Conservation (phyloP, 2,329 filamentous ascomycete species). For the Aspergillus ochraceus region DNA sequence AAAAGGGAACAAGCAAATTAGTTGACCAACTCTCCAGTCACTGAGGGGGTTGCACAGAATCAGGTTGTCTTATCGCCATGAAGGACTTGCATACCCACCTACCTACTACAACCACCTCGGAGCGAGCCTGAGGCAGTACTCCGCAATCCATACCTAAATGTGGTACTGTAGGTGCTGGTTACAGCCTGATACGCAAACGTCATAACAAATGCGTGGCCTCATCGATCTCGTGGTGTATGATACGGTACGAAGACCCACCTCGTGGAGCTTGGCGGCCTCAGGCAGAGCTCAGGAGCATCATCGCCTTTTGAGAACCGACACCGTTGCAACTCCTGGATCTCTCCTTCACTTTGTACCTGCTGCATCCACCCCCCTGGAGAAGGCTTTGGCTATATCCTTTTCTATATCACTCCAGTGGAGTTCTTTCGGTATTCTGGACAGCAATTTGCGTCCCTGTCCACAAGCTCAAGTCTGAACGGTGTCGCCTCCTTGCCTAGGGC, state of each 20-base stretch:
- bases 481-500: conserved; percentile 16
- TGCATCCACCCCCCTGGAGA: neutral
- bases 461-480: neutral
- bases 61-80: neutral
- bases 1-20: too few species aligned
- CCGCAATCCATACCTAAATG: too few species aligned
- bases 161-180: neutral
- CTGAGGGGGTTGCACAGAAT: neutral
- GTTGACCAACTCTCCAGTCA: neutral
- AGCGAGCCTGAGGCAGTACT: too few species aligned
- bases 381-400: neutral
- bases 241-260: conserved; percentile 22
- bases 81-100: neutral
- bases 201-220: conserved; percentile 7
- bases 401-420: neutral
- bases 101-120: neutral
- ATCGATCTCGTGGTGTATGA: conserved; percentile 9
- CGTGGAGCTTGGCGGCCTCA: conserved; percentile 18
- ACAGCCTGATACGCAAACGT: conserved; percentile 20
- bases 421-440: neutral
- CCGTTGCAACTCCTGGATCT: conserved; percentile 14
- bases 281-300: conserved; percentile 24
- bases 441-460: neutral
- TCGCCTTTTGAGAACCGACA: conserved; percentile 14
- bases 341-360: conserved; percentile 1